Base-by-base conservation (phyloP, 352 stramenopile species). In the Globisporangium megalacanthum region DNA sequence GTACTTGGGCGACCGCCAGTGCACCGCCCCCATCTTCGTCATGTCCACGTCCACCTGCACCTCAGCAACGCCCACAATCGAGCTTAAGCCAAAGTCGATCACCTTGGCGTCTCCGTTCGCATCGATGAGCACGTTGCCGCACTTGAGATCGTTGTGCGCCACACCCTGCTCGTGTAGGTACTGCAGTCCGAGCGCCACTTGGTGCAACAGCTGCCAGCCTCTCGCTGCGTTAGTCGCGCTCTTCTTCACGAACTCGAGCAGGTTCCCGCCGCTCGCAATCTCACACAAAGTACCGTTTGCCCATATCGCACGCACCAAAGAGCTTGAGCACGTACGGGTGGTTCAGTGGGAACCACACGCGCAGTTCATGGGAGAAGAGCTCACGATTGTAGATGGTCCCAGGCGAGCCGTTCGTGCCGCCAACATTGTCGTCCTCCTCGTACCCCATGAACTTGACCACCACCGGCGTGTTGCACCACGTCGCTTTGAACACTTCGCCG, bases 111-210 rank as follows among this genome's bases (percentile, higher is more conserved):
- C 20, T 1, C n/a, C 20, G 25, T 55, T 36, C 0, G 17, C 19
- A n/a, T 13, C 37, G 35, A 58, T 49, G 15, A 58, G 44, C 11
- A 58, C 15, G 22, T 50, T 58, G 39, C 50, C 29, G 52, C 52
- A 58, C 29, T 58, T 58, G 6, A 58, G 19, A 20, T 50, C 52
- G 15, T 50, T 58, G 20, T 58, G 52, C 10, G n/a, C 13, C 2
- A 52, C 25, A 36, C 35, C 35, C 25, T 22, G 5, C 3, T 44
- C 22, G 33, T 54, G 49, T 11, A 54, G n/a, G 31, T 54, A 44
- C 49, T 45, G 49, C 31, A 54, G 19, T 3, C 49, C 49, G 31
- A 54, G 49, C 10, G 47, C 47, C 11, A 2, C 20, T 11, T 52
- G 8, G 22, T 52, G 15, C 8, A 52, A 5, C 29, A 13, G 11